These are phyloP conservation scores for Kodamaea suecica DNA, from an alignment of 1,139 yeast species.

Conservation along the genomic window DNA sequence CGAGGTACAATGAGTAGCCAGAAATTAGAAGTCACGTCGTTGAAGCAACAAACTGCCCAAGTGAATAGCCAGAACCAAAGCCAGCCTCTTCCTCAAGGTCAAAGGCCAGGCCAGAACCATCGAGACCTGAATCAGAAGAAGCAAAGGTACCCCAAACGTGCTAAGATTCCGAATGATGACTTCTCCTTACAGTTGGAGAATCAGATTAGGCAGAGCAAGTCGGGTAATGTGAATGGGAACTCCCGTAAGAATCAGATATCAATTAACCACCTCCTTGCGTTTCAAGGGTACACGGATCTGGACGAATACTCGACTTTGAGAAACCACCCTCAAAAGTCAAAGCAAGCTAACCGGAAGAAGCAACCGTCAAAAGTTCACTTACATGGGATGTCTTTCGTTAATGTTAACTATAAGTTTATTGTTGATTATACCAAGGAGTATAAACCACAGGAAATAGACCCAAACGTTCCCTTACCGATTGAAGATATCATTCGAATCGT, in stretches of 20 bases:
- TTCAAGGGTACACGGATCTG: constrained; percentile 53
- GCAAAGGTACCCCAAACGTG: background rate
- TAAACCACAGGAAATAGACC: constrained; percentile 58
- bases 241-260: constrained; percentile 53
- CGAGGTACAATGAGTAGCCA: constrained; percentile 2
- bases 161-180: background rate
- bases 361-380: constrained; percentile 35
- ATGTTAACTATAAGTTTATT: constrained; percentile 80
- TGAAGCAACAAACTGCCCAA: background rate
- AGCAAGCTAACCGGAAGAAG: constrained; percentile 8
- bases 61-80: background rate
- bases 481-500: constrained; percentile 66
- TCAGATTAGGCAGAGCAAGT: background rate
- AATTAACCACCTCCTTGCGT: constrained; percentile 62
- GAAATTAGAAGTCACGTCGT: constrained; percentile 1
- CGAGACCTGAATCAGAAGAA: constrained; percentile 3
- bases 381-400: constrained; percentile 72
- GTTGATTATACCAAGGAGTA: constrained; percentile 63
- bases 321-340: constrained; percentile 1
- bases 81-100: too few relatives aligned
- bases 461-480: constrained; percentile 69
- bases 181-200: constrained; percentile 1
- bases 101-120: background rate
- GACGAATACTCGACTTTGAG: constrained; percentile 33
- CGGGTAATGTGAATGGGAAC: background rate